Evolutionary conservation across 768 basidiomycete genomes (phyloP), one percentile per base, ranked within the genome.

Genomic region (Pulveroboletus frians): DNA sequence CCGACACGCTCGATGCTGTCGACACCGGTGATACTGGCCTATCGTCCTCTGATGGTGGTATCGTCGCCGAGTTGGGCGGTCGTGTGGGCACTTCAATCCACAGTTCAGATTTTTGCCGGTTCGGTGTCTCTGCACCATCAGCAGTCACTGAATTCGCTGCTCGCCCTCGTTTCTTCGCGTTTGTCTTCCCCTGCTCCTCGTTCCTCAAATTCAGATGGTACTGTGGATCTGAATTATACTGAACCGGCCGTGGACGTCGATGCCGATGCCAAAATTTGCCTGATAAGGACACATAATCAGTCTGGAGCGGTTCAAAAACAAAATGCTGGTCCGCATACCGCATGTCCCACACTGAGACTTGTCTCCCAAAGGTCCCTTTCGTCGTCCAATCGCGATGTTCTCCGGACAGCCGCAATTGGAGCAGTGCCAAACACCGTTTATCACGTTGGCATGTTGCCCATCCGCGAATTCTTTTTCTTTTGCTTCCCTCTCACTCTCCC

Each of bases 381-480:
- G 76, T 52, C 90, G 73, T 3, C 92, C 92, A 37, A 92, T 72
- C 3, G 91, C 89, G 49, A 95, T 83, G 57, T 71, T 81, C 62
- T 91, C 92, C 0, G 93, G 93, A 63, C 88, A 88, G 5, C 93
- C 93, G 59, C 91, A 96, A 61, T 92, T 95, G 17, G 90, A 92
- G 63, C 93, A 97, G 69, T 92, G 90, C 93, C 93, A 96, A 4
- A 88, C 76, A 1, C 89, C 91, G 56, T 92, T 73, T 62, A 92
- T 85, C 58, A 80, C 75, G 63, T 91, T 88, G 34, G 84, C 76
- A 59, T 88, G 88, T 61, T 89, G 87, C 8, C 88, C 85, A 58
- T 91, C 85, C 35, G 83, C 83, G 61, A 83, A 88, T 66, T 88
- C 88, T 61, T 76, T 84, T 65, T 88, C 86, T 66, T 90, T 91